Conservation (phyloP, 768 basidiomycete species). For the Agrocybe pediades region DNA sequence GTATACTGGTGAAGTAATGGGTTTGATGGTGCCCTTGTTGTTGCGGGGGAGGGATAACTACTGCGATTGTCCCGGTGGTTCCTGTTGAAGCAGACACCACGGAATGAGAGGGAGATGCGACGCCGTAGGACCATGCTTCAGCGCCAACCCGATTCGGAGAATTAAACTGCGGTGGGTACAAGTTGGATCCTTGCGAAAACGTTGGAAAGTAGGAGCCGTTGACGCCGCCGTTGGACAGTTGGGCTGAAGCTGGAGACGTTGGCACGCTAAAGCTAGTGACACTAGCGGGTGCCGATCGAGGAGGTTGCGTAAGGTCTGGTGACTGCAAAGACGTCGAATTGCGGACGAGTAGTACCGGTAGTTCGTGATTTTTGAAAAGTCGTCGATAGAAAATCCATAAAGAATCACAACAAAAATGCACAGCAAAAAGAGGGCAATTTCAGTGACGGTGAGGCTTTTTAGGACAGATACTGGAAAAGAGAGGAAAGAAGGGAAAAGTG, state of each 20-base stretch:
- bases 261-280: conserved; percentile 7
- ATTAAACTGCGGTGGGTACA: background rate
- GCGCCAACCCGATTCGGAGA: background rate
- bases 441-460: conserved; percentile 5
- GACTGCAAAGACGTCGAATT: background rate
- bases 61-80: background rate
- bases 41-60: background rate
- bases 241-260: background rate
- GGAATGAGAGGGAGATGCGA: conserved; percentile 9
- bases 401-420: conserved; percentile 3
- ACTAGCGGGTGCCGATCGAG: conserved; percentile 15
- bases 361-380: conserved; percentile 1
- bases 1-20: conserved; percentile 5
- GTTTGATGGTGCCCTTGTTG: background rate
- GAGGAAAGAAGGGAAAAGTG: conserved; percentile 2
- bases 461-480: conserved; percentile 11
- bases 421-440: conserved; percentile 13
- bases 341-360: background rate
- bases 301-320: conserved; percentile 9
- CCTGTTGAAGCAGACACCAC: conserved; percentile 1
- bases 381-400: too few species aligned
- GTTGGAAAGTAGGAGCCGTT: conserved; percentile 4
- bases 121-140: conserved; percentile 10
- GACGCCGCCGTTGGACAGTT: background rate
- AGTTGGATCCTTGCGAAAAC: background rate